Evolutionary conservation across 306 rosid species (phyloP).

Genomic region (Fragaria ananassa): DNA sequence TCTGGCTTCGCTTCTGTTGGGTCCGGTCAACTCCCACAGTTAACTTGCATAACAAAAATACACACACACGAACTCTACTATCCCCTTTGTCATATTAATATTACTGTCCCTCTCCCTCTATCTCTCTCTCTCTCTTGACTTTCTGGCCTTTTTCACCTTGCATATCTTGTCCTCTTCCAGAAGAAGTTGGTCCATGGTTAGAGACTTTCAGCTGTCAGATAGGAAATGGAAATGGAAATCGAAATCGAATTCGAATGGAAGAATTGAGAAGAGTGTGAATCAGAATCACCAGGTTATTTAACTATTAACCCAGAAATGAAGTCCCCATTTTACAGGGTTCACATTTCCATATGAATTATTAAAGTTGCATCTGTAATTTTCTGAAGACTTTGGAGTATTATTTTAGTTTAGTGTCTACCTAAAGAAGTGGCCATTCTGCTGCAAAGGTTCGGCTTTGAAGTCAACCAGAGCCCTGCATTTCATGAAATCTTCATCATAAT

Average conservation of each 20-base stretch:
- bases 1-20: constrained; percentile 4
- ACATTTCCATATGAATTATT: constrained; percentile 25
- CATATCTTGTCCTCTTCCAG: constrained; percentile 27
- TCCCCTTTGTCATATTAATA: constrained; percentile 8
- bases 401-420: constrained; percentile 20
- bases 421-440: constrained; percentile 42
- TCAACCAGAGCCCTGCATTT: constrained; percentile 39
- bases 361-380: neutral
- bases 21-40: neutral
- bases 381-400: neutral
- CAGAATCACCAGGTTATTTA: constrained; percentile 17
- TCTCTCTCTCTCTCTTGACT: constrained; percentile 6
- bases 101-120: neutral
- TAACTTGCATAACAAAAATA: neutral
- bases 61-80: constrained; percentile 25
- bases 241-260: constrained; percentile 33
- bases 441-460: constrained; percentile 34
- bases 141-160: constrained; percentile 1
- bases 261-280: constrained; percentile 32
- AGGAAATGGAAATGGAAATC: constrained; percentile 1
- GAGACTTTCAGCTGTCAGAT: constrained; percentile 19
- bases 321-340: constrained; percentile 11
- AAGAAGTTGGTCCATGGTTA: neutral
- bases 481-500: constrained; percentile 14
- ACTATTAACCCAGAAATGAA: neutral